phyloP scores from a whole-genome alignment of 1,139 yeast species.

The Yamadazyma taylorii region DNA sequence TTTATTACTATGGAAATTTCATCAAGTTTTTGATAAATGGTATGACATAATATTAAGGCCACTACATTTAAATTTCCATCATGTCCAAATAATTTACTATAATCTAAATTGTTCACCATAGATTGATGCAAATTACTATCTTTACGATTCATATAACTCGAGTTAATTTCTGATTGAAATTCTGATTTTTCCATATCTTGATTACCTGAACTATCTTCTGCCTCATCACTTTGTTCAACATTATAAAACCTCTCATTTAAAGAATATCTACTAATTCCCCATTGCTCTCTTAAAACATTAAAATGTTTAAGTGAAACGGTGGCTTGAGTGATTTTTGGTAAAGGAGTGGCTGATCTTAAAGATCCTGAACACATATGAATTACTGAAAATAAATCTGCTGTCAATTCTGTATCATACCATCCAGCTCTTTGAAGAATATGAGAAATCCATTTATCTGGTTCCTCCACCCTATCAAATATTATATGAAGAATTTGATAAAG shows the following conservation, averaged over 20 bases:
- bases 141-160: constrained; percentile 3
- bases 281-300: constrained; percentile 28
- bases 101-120: constrained; percentile 26
- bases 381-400: constrained; percentile 32
- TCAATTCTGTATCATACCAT: constrained; percentile 30
- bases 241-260: constrained; percentile 30
- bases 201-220: not conserved
- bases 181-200: not conserved
- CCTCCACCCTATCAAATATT: constrained; percentile 27
- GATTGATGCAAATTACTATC: constrained; percentile 15
- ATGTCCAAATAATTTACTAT: constrained; percentile 26
- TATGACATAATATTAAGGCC: constrained; percentile 30
- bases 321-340: constrained; percentile 37
- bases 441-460: constrained; percentile 30
- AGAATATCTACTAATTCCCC: constrained; percentile 29
- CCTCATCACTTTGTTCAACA: constrained; percentile 3
- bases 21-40: constrained; percentile 34
- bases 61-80: constrained; percentile 37
- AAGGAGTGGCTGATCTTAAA: constrained; percentile 23
- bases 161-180: not conserved
- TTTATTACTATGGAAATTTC: constrained; percentile 31
- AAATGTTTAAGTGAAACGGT: constrained; percentile 33
- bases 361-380: constrained; percentile 37
- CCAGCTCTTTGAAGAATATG: constrained; percentile 30
- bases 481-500: constrained; percentile 27